phyloP scores from a whole-genome alignment of 106 monocot species.

The Hemerocallis citrina region DNA sequence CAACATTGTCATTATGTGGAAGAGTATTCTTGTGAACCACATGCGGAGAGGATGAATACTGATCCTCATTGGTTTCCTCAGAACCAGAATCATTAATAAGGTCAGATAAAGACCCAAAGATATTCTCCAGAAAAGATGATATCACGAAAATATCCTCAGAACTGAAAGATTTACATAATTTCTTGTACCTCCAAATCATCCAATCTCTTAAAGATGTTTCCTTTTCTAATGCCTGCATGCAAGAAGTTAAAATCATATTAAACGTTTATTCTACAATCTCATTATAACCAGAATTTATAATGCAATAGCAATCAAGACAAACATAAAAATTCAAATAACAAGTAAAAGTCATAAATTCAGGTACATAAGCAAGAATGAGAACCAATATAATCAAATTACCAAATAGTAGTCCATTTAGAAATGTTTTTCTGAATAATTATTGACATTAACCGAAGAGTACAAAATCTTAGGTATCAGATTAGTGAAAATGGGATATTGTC shows the following conservation, averaged over 20 bases:
- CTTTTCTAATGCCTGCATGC: slow-evolving; percentile 44
- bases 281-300: too few species aligned
- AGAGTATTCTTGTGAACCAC: slow-evolving; percentile 8
- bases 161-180: slow-evolving; percentile 26
- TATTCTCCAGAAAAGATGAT: slow-evolving; percentile 46
- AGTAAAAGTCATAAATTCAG: too few species aligned
- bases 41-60: slow-evolving; percentile 17
- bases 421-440: too few species aligned
- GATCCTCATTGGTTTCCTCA: slow-evolving; percentile 25
- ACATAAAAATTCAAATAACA: too few species aligned
- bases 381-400: too few species aligned
- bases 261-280: background rate
- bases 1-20: slow-evolving; percentile 11
- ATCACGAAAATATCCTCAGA: slow-evolving; percentile 31
- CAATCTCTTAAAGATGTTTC: slow-evolving; percentile 67
- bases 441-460: too few species aligned
- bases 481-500: too few species aligned
- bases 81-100: slow-evolving; percentile 16
- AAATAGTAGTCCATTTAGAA: too few species aligned
- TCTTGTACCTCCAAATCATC: slow-evolving; percentile 57
- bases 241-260: background rate
- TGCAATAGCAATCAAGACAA: background rate
- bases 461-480: too few species aligned
- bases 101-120: slow-evolving; percentile 48
- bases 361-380: too few species aligned